Conservation (phyloP, 2,329 filamentous ascomycete species). For the Ophiostoma montium region DNA sequence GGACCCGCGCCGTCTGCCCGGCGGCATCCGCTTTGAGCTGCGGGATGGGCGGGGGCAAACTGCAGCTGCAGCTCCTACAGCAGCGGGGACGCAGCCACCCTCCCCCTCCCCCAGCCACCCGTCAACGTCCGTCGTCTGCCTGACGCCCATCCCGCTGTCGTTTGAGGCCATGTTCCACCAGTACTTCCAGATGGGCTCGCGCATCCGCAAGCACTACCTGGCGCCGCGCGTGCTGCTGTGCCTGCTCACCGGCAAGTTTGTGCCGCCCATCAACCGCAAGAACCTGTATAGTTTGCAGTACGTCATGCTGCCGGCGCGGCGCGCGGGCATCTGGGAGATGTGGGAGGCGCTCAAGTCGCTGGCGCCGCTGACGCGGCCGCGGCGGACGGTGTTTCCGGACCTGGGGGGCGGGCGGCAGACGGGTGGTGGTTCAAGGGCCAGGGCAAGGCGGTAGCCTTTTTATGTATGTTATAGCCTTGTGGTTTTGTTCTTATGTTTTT, state of each 20-base stretch:
- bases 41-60: conserved; percentile 39
- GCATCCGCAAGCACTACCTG: conserved; percentile 89
- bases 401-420: conserved; percentile 11
- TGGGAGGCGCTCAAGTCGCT: conserved; percentile 57
- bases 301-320: conserved; percentile 79
- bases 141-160: conserved; percentile 82
- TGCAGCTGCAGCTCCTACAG: conserved; percentile 23
- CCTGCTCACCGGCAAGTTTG: conserved; percentile 78
- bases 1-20: conserved; percentile 77
- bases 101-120: conserved; percentile 30
- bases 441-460: not conserved
- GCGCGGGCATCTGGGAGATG: conserved; percentile 71
- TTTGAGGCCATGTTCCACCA: conserved; percentile 94
- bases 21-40: conserved; percentile 86
- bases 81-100: conserved; percentile 12
- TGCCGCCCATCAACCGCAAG: conserved; percentile 87
- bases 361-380: conserved; percentile 28
- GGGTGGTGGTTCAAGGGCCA: not conserved
- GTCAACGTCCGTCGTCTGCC: conserved; percentile 68
- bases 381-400: conserved; percentile 21
- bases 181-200: conserved; percentile 86
- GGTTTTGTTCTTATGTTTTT: no score
- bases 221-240: conserved; percentile 78
- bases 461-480: not conserved
- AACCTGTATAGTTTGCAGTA: conserved; percentile 95